Evolutionary conservation across 1,139 yeast genomes (phyloP).

Genomic region (Kodamaea alishanica): DNA sequence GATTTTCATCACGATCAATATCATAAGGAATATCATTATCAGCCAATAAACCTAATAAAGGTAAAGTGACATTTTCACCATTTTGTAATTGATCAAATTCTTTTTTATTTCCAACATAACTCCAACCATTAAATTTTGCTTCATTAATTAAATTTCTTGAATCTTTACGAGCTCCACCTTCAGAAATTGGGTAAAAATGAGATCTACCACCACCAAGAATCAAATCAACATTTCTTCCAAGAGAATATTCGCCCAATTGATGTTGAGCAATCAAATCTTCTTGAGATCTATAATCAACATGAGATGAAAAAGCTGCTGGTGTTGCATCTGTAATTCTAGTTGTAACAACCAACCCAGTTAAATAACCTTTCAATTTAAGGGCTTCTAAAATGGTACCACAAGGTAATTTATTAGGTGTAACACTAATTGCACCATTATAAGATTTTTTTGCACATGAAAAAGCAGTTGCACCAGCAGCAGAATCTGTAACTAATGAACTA

Average conservation of each 20-base stretch:
- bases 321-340: slow-evolving; percentile 26
- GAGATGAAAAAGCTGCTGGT: slow-evolving; percentile 26
- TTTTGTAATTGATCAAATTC: slow-evolving; percentile 18
- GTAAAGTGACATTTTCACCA: slow-evolving; percentile 23
- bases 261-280: slow-evolving; percentile 29
- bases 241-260: slow-evolving; percentile 24
- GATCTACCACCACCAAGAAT: slow-evolving; percentile 29
- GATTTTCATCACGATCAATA: slow-evolving; percentile 21
- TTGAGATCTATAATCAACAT: slow-evolving; percentile 24
- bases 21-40: slow-evolving; percentile 25
- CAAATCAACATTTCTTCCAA: slow-evolving; percentile 26
- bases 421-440: slow-evolving; percentile 29
- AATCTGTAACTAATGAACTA: slow-evolving; percentile 24
- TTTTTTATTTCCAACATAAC: slow-evolving; percentile 22
- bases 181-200: slow-evolving; percentile 20
- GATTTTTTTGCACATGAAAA: slow-evolving; percentile 26
- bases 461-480: slow-evolving; percentile 31
- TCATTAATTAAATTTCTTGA: slow-evolving; percentile 23
- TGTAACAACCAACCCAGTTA: slow-evolving; percentile 28
- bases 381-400: slow-evolving; percentile 29
- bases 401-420: slow-evolving; percentile 19
- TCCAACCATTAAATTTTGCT: slow-evolving; percentile 19
- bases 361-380: slow-evolving; percentile 23
- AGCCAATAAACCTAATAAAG: slow-evolving; percentile 26
- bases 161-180: slow-evolving; percentile 23